phyloP scores from a whole-genome alignment of 441 rosid species.

The Pelargonium cotyledonis region DNA sequence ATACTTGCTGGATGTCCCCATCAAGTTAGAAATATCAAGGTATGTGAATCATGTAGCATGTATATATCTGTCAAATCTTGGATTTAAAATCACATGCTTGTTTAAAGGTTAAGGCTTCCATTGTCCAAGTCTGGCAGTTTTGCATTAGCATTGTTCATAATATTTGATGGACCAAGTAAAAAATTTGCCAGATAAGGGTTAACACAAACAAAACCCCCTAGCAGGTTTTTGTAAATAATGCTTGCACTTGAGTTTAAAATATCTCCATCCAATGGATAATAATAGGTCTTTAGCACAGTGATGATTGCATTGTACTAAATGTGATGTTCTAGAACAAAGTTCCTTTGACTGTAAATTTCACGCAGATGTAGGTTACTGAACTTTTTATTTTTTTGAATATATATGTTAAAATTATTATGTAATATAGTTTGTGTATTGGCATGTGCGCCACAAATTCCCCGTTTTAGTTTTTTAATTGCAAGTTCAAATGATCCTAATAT shows the following conservation, averaged over 20 bases:
- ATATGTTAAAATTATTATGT: not conserved
- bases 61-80: too few relatives aligned
- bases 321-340: not conserved
- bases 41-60: constrained; percentile 15
- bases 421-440: constrained; percentile 4
- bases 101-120: not conserved
- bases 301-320: not conserved
- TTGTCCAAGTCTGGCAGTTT: not conserved
- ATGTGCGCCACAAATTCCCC: not conserved
- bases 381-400: not conserved
- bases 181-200: not conserved
- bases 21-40: constrained; percentile 93
- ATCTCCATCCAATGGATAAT: not conserved
- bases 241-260: not conserved
- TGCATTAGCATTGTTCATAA: not conserved
- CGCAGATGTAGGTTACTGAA: not conserved
- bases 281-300: not conserved
- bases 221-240: not conserved
- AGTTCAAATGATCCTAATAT: not conserved
- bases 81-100: too few relatives aligned
- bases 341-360: not conserved
- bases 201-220: not conserved
- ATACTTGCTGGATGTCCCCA: constrained; percentile 97
- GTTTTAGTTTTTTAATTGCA: not conserved
- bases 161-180: not conserved